Evolutionary conservation across 2,329 filamentous ascomycete genomes (phyloP), one percentile per base, ranked within the genome.

Genomic region (Fusarium sp.): DNA sequence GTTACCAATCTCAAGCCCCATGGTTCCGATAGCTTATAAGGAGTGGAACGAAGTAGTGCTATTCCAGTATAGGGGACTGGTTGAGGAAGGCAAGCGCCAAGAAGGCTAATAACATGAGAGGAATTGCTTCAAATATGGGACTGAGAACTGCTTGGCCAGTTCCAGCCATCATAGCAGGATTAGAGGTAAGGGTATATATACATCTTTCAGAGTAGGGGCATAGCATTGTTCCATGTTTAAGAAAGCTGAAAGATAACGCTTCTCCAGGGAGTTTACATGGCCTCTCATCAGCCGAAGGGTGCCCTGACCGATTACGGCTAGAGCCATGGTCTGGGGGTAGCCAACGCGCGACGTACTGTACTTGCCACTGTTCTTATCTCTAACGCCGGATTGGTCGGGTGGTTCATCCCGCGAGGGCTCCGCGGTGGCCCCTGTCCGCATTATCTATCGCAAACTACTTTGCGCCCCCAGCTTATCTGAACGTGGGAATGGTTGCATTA

Each of bases 391-490:
- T 63, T 63, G 33, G 54, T 8, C 5, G 54, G 31, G 14, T n/a
- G 16, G 16, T 27, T 11, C 45, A n/a, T 2, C n/a, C 39, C 43
- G 60, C 24, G 16, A 59, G 33, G 31, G 20, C 27, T 65, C 69
- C 58, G 69, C 27, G 18, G 13, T 10, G 22, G 54, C 65, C 65
- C 71, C 48, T 65, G 68, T 20, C 7, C 20, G 9, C 11, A 71
- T 77, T 77, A 77, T 77, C 75, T 74, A 33, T 60, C 39, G 16
- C 33, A 60, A 31, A 50, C 16, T 52, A 50, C 27, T 35, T 37
- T 24, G 31, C 20, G 22, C 54, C 54, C 54, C 54, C 50, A 54
- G 33, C 61, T 73, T 69, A 64, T 73, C 54, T 71, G 18, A 37
- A 33, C 3, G 14, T 22, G 64, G 33, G 33, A 24, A 56, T 22